Base-by-base conservation (phyloP, 495 filamentous ascomycete genomes). In the Penicillium daleae region DNA sequence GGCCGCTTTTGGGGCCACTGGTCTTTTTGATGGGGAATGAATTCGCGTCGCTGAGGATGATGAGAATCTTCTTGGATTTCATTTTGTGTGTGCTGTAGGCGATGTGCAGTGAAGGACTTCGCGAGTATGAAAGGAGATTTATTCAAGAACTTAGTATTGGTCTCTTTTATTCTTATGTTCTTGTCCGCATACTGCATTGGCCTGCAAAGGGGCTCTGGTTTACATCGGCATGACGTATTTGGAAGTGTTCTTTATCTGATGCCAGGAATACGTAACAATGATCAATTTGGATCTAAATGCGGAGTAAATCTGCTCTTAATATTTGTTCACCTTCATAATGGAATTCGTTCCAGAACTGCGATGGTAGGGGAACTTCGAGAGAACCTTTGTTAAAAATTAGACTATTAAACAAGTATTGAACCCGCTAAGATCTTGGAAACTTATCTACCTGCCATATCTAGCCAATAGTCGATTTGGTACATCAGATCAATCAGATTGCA, bases 11-110 rank as follows among this genome's bases (percentile, higher is more conserved):
- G 49, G 49, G n/a, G 31, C 67, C 67, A 54, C 44, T 59, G 57
- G 64, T 66, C 27, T 76, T 79, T 26, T 69, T 69, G 4, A 80
- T 39, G 6, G 76, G 66, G 60, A 81, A 70, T 21, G 71, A 71
- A 60, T 74, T 27, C 13, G 74, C 72, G 39, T 78, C 74, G 57
- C 72, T 77, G 57, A 81, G 70, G 65, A 81, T 61, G 57, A 80
- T 73, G 62, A 80, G 78, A 24, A 81, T 59, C 59, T 78, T 79
- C 27, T 78, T 77, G 26, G 52, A 2, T 4, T 46, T 61, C 65
- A 64, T 64, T 31, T 19, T 52, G 48, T 7, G 12, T 29, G 4
- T 22, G n/a, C n/a, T 21, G 3, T 39, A 5, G 12, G 32, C 32
- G 9, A 8, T 42, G n/a, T n/a, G n/a, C n/a, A n/a, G n/a, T n/a